Evolutionary conservation across 2,329 filamentous ascomycete species (phyloP), one percentile per base, ranked within the genome.

Genomic region (Canariomyces notabilis): DNA sequence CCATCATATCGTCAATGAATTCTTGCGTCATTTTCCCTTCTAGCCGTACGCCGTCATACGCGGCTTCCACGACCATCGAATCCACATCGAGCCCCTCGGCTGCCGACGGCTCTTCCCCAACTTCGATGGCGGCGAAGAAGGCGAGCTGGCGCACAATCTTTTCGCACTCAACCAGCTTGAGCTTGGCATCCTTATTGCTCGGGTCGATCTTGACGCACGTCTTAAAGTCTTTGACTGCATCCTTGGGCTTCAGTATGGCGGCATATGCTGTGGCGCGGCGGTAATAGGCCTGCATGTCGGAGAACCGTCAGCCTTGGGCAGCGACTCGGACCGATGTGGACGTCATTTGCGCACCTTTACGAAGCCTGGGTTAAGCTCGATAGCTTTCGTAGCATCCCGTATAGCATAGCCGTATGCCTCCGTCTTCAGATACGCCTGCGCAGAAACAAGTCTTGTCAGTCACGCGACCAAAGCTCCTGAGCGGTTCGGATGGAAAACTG

Each of bases 1-100:
- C 80, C 46, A 89, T 91, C 91, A 97, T 96, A 70, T 98, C 91
- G 59, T 94, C 87, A 59, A 98, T 87, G 62, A 98, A 98, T 60
- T 96, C 91, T 57, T 91, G 80, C 1, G 91, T 96, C 89, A 98
- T 98, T 64, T 86, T 77, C 42, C 84, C 77, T 32, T 79, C 84
- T 43, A 98, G 71, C 46, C 76, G 77, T 18, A 82, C 84, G 51
- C 93, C 93, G 61, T 98, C 93, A 61, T 98, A 98, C 45, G 77
- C 76, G 18, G 82, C 71, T 52, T 96, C 90, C 15, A 98, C 82
- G 9, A 73, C 72, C 67, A 98, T 96, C 45, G 83, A 79, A 50
- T 93, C 89, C 49, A 98, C 67, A 61, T 97, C 89, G 52, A 98
- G 76, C 2, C 87, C 91, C 64, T 93, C 90, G 26, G 91, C 87